Evolutionary conservation across 2,329 filamentous ascomycete genomes (phyloP), one percentile per base, ranked within the genome.

Genomic region (Pyricularia pennisetigena): DNA sequence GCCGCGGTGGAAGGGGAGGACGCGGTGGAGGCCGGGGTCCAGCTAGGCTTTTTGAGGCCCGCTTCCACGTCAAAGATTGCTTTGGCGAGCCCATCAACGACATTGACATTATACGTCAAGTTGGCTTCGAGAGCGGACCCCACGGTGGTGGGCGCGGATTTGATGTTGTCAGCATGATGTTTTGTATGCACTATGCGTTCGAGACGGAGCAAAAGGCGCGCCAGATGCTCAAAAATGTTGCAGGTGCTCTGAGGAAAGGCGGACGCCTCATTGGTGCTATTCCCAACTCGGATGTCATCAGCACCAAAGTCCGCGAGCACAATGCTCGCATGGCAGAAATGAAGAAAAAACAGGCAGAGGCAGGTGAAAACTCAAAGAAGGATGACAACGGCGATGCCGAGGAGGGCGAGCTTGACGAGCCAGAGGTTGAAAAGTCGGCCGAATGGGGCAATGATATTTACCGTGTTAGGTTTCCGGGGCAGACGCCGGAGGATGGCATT

Each of bases 81-180:
- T 99, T 94, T 76, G 91, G 91, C 16, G 89, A 95, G 76, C 89
- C 88, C 72, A 85, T 99, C 62, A 92, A 88, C 68, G 89, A 96
- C 69, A 84, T 98, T 63, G 87, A 90, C 16, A 90, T 97, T 72
- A 84, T 99, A 66, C 86, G 86, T 65, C 87, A 97, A 68, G 93
- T 99, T 32, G 95, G 95, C 26, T 97, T 97, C 73, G 92, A 97
- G 74, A 82, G 89, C 81, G 74, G 91, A 82, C 80, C 91, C 88
- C 78, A 88, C 79, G 85, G 86, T 70, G 59, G 59, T 28, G 64
- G 64, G 32, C 90, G 90, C 68, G 94, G 94, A 4, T 99, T 98
- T 74, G 95, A 99, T 76, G 91, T 98, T 61, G 94, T 99, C 71
- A 93, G 90, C 75, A 97, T 97, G 87, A 99, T 99, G 95, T 99